Conservation (phyloP, 129 eudicot species). For the Pittosporum tobira region DNA sequence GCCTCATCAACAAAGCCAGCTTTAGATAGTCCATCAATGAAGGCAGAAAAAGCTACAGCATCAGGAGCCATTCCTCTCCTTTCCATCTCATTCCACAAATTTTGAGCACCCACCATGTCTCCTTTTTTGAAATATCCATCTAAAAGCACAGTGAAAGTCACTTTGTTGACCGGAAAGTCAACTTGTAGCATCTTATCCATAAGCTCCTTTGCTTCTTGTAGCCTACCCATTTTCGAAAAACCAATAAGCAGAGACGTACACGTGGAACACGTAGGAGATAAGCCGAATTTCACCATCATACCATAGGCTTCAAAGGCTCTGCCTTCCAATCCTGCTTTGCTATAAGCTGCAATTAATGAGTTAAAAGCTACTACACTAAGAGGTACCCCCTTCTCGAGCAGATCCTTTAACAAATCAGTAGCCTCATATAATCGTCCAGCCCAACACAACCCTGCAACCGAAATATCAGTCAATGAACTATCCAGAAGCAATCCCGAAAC, state of each 20-base stretch:
- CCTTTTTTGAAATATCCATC: conserved; percentile 65
- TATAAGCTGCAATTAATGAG: conserved; percentile 65
- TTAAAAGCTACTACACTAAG: conserved; percentile 61
- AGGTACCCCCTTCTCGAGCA: conserved; percentile 68
- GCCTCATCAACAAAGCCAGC: conserved; percentile 65
- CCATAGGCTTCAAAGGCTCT: conserved; percentile 65
- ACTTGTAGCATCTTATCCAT: conserved; percentile 52
- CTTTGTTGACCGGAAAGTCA: conserved; percentile 54
- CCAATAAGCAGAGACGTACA: conserved; percentile 68
- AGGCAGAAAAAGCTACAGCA: conserved; percentile 75
- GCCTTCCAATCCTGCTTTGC: conserved; percentile 59
- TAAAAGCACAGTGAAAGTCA: conserved; percentile 64
- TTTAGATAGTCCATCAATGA: conserved; percentile 64
- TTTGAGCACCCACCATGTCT: conserved; percentile 61
- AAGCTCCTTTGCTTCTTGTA: conserved; percentile 59
- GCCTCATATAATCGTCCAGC: conserved; percentile 67
- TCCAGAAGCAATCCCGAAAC: conserved; percentile 36
- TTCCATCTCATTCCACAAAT: conserved; percentile 62
- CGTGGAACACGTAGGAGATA: conserved; percentile 58
- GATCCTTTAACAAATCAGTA: conserved; percentile 36
- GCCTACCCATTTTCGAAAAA: conserved; percentile 52
- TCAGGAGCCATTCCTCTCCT: conserved; percentile 53
- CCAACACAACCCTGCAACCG: conserved; percentile 70
- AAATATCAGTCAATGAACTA: conserved; percentile 41
- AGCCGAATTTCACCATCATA: conserved; percentile 54